A percentile compares a stretch with the other conserved stretches of the same genome.
phyloP scores from a whole-genome alignment of 768 basidiomycete genomes.

The Mycena haematopus region DNA sequence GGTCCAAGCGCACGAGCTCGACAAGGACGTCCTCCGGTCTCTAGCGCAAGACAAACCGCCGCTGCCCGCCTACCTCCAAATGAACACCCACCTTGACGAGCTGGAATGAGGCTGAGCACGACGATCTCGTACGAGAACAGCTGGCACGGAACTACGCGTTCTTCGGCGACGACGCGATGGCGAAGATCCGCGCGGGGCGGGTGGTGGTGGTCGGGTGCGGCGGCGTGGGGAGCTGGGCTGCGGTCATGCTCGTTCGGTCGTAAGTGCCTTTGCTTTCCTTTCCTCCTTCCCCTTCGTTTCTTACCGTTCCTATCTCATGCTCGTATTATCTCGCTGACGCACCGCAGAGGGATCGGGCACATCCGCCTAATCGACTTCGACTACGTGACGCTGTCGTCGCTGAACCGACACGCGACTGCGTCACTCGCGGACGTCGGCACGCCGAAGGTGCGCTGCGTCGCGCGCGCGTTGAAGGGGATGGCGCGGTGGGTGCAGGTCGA shows the following conservation, averaged over 20 bases:
- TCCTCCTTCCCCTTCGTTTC: too few species aligned
- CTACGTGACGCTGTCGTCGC: conserved; percentile 91
- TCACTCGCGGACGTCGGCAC: conserved; percentile 89
- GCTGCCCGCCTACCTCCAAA: too few species aligned
- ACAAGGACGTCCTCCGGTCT: too few species aligned
- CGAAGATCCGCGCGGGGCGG: conserved; percentile 69
- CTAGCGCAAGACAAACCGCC: too few species aligned
- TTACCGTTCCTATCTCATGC: too few species aligned
- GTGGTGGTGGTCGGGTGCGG: conserved; percentile 95
- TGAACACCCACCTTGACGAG: too few species aligned
- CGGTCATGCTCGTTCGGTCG: conserved; percentile 92
- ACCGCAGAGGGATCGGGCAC: conserved; percentile 33
- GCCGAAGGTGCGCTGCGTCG: conserved; percentile 85
- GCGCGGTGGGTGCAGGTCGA: conserved; percentile 91
- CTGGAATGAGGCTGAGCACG: too few species aligned
- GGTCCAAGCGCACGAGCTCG: too few species aligned
- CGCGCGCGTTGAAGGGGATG: conserved; percentile 70
- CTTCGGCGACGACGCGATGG: conserved; percentile 90
- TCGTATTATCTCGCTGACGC: too few species aligned
- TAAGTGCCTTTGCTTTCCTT: conserved; percentile 38
- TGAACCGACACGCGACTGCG: conserved; percentile 95
- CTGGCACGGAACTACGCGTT: conserved; percentile 94
- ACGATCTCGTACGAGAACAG: too few species aligned
- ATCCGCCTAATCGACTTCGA: conserved; percentile 94
- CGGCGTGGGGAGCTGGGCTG: conserved; percentile 96